These are phyloP conservation scores for Candida khao-thaluensis DNA, from an alignment of 805 yeast genomes.

Conservation along the genomic window DNA sequence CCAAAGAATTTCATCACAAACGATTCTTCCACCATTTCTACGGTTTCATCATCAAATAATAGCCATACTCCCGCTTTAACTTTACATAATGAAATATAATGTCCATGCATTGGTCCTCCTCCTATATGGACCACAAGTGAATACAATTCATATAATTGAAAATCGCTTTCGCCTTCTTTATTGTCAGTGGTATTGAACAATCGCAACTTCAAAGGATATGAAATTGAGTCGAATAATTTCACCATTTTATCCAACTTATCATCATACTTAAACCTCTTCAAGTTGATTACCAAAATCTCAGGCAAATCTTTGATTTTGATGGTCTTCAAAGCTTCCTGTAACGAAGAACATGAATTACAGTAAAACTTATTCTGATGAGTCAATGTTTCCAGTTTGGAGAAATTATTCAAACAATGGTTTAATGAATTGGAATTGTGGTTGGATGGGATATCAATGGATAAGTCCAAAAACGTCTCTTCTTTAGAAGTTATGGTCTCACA, in stretches of 20 bases:
- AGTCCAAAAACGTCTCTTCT: slow-evolving; percentile 83
- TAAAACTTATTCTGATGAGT: slow-evolving; percentile 87
- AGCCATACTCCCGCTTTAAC: slow-evolving; percentile 83
- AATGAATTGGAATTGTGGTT: slow-evolving; percentile 58
- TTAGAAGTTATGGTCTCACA: slow-evolving; percentile 82
- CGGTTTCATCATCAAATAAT: slow-evolving; percentile 92
- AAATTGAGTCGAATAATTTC: slow-evolving; percentile 81
- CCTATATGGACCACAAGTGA: slow-evolving; percentile 94
- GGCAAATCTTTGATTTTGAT: slow-evolving; percentile 80
- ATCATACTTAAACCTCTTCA: slow-evolving; percentile 89
- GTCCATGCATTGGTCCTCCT: slow-evolving; percentile 98
- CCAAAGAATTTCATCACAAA: slow-evolving; percentile 87
- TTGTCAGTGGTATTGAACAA: slow-evolving; percentile 62
- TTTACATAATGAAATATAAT: slow-evolving; percentile 84
- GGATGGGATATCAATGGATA: slow-evolving; percentile 79
- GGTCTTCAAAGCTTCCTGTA: slow-evolving; percentile 92
- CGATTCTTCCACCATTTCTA: slow-evolving; percentile 79
- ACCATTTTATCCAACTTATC: slow-evolving; percentile 79
- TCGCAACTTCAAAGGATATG: slow-evolving; percentile 71
- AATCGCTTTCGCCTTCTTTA: slow-evolving; percentile 28
- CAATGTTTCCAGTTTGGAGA: slow-evolving; percentile 81
- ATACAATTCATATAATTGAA: slow-evolving; percentile 67
- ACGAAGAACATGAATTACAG: slow-evolving; percentile 85
- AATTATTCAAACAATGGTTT: slow-evolving; percentile 75
- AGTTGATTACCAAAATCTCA: slow-evolving; percentile 72